Conservation (phyloP, 164 flowering plant genomes). For the Aristolochia contorta region DNA sequence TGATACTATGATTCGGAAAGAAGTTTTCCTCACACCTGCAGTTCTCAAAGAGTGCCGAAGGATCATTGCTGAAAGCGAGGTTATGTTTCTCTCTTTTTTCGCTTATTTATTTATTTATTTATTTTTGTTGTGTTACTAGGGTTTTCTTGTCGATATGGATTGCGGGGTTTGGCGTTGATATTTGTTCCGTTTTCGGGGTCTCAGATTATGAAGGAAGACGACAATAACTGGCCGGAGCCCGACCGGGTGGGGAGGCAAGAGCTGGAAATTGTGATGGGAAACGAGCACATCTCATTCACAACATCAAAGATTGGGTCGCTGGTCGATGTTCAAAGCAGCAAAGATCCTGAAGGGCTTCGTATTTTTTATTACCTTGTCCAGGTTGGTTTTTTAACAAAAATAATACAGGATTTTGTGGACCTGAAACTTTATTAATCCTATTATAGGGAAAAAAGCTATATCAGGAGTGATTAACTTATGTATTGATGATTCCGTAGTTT, state of each 20-base stretch:
- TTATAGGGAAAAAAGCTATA: no score
- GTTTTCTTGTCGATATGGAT: no score
- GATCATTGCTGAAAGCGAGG: slow-evolving; percentile 86
- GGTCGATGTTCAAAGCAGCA: slow-evolving; percentile 90
- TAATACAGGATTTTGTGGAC: no score
- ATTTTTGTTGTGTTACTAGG: background rate
- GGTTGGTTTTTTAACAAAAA: slow-evolving; percentile 21
- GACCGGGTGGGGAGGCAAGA: slow-evolving; percentile 87
- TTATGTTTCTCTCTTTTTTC: slow-evolving; percentile 4
- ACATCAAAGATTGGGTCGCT: slow-evolving; percentile 96
- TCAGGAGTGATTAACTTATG: no score
- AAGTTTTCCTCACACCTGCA: slow-evolving; percentile 77
- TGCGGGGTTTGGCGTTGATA: background rate
- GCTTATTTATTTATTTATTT: no score
- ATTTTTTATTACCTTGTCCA: slow-evolving; percentile 95
- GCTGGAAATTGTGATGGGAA: slow-evolving; percentile 97
- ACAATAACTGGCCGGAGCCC: slow-evolving; percentile 91
- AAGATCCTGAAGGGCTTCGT: slow-evolving; percentile 95
- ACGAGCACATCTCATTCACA: slow-evolving; percentile 91
- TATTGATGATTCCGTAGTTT: no score
- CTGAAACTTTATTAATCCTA: no score
- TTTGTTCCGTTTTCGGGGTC: background rate
- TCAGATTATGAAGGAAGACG: slow-evolving; percentile 97
- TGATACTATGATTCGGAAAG: slow-evolving; percentile 94
- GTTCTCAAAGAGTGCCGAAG: slow-evolving; percentile 80